These are phyloP conservation scores for Neurospora cerealis DNA, from an alignment of 495 filamentous ascomycete species.

Conservation along the genomic window DNA sequence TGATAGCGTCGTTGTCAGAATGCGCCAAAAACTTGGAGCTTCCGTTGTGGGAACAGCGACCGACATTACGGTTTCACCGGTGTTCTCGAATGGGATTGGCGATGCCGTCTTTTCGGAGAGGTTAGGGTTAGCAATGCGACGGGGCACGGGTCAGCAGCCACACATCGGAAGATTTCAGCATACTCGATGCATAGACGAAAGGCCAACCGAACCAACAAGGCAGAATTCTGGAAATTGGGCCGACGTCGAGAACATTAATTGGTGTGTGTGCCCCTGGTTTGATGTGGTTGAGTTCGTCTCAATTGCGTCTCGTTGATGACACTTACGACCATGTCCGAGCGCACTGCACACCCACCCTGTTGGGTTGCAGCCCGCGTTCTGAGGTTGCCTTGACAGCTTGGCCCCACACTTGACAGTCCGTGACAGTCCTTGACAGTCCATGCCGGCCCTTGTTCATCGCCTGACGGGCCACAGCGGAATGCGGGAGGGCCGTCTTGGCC, in stretches of 20 bases:
- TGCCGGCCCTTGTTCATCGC: not conserved
- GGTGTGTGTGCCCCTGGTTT: not conserved
- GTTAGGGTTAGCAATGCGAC: not conserved
- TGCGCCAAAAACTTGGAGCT: not conserved
- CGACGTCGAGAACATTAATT: not conserved
- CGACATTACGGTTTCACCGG: not conserved
- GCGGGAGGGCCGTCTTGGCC: not conserved
- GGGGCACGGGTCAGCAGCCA: not conserved
- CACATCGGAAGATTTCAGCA: not conserved
- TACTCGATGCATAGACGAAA: not conserved
- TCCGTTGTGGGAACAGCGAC: not conserved
- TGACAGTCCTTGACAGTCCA: not conserved
- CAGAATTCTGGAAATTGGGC: not conserved
- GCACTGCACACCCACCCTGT: not conserved
- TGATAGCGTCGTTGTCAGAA: not conserved
- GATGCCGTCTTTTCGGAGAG: not conserved
- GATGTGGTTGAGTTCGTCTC: not conserved
- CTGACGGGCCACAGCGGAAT: not conserved
- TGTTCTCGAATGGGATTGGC: not conserved
- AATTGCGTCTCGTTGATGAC: not conserved
- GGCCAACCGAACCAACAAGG: not conserved
- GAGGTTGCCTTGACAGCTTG: not conserved
- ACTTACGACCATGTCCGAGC: not conserved
- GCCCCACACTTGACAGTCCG: not conserved
- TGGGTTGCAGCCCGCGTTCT: not conserved